Evolutionary conservation across 2,329 filamentous ascomycete species (phyloP).

Genomic region (Scleromitrula shiraiana): DNA sequence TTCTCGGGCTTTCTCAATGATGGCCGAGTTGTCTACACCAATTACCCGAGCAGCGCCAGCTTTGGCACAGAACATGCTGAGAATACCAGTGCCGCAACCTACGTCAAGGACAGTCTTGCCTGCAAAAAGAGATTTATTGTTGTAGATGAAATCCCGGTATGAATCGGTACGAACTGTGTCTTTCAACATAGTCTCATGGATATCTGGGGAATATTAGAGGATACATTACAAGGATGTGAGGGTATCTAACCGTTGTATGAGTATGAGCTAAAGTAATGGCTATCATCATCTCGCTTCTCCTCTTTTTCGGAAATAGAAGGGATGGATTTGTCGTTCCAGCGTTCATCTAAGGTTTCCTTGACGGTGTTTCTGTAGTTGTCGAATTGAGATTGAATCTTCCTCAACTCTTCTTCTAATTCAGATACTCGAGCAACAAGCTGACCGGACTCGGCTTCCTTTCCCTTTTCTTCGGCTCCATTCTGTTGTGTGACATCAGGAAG

Average conservation of each 20-base stretch:
- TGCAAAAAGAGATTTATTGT: constrained; percentile 78
- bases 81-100: constrained; percentile 78
- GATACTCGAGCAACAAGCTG: constrained; percentile 28
- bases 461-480: constrained; percentile 24
- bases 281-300: constrained; percentile 43
- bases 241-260: constrained; percentile 50
- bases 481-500: constrained; percentile 42
- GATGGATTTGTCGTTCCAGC: constrained; percentile 32
- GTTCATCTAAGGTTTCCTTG: constrained; percentile 33
- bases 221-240: constrained; percentile 6
- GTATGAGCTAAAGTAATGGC: constrained; percentile 57
- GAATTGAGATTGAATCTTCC: constrained; percentile 34
- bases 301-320: constrained; percentile 17
- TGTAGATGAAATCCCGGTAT: constrained; percentile 92
- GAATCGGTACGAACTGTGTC: constrained; percentile 81
- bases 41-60: constrained; percentile 82
- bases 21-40: constrained; percentile 86
- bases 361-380: constrained; percentile 33
- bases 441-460: constrained; percentile 18
- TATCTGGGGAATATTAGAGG: constrained; percentile 45
- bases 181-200: constrained; percentile 94
- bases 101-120: constrained; percentile 86
- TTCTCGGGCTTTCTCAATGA: constrained; percentile 78
- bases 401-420: constrained; percentile 33
- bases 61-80: constrained; percentile 90